Percentiles rank a stretch among this genome's conserved stretches.
These are phyloP conservation scores for Aspergillus indologenus DNA, from an alignment of 495 filamentous ascomycete genomes.

Conservation along the genomic window DNA sequence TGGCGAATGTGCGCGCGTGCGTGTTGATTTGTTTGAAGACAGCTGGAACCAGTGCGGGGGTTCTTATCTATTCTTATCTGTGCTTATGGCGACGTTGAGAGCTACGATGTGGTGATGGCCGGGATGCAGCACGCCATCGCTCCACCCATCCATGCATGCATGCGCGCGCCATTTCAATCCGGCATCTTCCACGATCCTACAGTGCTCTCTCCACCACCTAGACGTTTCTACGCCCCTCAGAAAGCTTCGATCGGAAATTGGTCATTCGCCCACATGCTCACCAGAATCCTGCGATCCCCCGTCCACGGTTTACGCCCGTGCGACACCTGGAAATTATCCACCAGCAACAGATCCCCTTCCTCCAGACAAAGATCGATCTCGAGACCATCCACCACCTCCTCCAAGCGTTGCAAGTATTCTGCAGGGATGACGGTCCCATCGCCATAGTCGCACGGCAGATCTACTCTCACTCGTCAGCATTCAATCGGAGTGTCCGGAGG, in stretches of 20 bases:
- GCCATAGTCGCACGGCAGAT: slow-evolving; percentile 7
- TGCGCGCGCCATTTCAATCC: no score
- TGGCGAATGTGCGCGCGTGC: slow-evolving; percentile 1
- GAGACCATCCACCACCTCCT: background rate
- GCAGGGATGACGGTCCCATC: slow-evolving; percentile 1
- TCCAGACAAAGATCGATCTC: slow-evolving; percentile 1
- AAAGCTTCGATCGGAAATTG: background rate
- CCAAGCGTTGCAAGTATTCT: slow-evolving; percentile 1
- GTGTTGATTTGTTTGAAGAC: no score
- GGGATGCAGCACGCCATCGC: no score
- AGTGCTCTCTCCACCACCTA: background rate
- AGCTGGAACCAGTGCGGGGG: no score
- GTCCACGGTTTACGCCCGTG: slow-evolving; percentile 4
- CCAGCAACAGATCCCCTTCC: slow-evolving; percentile 5
- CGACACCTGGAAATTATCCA: slow-evolving; percentile 3
- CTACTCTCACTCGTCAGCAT: background rate
- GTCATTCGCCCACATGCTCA: slow-evolving; percentile 1
- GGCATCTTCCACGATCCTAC: background rate
- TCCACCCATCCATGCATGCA: no score
- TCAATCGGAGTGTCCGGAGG: no score
- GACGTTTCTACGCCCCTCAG: background rate
- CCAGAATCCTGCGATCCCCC: slow-evolving; percentile 3
- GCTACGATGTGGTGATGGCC: no score
- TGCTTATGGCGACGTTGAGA: no score
- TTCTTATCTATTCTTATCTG: no score